Evolutionary conservation across 179 eudicot genomes (phyloP).

Genomic region (Silene noctiflora): DNA sequence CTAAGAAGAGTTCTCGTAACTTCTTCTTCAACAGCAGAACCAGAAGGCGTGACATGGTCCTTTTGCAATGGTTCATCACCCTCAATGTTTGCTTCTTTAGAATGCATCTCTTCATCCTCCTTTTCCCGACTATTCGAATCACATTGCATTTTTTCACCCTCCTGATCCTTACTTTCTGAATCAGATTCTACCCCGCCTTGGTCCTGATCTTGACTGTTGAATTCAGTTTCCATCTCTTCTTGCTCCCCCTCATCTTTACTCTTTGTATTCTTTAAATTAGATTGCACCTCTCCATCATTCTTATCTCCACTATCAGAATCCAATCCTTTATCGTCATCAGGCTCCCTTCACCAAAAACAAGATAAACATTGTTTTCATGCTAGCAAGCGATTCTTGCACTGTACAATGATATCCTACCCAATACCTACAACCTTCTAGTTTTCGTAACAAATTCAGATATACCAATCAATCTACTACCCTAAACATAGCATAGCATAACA

Average conservation of each 20-base stretch:
- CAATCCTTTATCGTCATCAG: background rate
- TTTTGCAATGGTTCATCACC: background rate
- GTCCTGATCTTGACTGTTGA: background rate
- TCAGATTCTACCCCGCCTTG: background rate
- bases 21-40: background rate
- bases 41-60: background rate
- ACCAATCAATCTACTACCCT: background rate
- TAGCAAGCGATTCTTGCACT: no score
- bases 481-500: no score
- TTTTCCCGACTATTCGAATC: background rate
- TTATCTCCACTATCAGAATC: background rate
- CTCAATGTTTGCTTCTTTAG: background rate
- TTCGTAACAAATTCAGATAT: background rate
- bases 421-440: no score
- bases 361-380: background rate
- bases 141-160: background rate
- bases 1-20: background rate
- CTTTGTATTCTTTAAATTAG: background rate
- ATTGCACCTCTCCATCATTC: background rate
- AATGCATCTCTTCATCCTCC: background rate
- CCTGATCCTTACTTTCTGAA: background rate
- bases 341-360: background rate
- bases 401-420: no score
- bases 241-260: background rate
- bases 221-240: conserved; percentile 3